Evolutionary conservation across 805 yeast genomes (phyloP).

Genomic region (Saccharomycopsis fibuligera): DNA sequence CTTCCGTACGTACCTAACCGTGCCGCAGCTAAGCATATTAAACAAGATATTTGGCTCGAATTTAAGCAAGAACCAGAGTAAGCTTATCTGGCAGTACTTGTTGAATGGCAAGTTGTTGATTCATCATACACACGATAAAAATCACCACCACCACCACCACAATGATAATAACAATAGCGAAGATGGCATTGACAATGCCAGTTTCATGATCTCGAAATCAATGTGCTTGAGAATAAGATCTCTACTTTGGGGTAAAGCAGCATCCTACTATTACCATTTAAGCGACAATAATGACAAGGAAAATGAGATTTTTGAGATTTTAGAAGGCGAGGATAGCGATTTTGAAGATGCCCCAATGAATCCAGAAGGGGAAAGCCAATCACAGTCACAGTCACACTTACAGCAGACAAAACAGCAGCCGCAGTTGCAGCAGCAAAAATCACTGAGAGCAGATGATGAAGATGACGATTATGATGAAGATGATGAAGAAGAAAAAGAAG

Average conservation of each 20-base stretch:
- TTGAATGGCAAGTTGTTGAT: conserved; percentile 34
- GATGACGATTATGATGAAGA: conserved; percentile 23
- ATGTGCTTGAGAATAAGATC: conserved; percentile 15
- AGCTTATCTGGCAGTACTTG: conserved; percentile 10
- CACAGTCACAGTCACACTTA: no score
- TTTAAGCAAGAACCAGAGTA: conserved; percentile 1
- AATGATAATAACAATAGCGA: conserved; percentile 8
- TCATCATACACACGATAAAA: conserved; percentile 33
- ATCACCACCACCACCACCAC: background rate
- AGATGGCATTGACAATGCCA: background rate
- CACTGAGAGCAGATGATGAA: conserved; percentile 19
- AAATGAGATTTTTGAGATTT: conserved; percentile 6
- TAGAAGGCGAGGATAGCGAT: conserved; percentile 20
- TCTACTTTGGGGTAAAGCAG: conserved; percentile 21
- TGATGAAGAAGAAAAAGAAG: conserved; percentile 2
- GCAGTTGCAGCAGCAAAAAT: conserved; percentile 1
- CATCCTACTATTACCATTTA: conserved; percentile 12
- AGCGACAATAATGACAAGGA: background rate
- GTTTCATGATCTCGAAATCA: conserved; percentile 10
- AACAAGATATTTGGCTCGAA: conserved; percentile 11
- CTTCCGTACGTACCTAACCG: conserved; percentile 18
- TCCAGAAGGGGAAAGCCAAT: background rate
- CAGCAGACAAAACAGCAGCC: background rate
- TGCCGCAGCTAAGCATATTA: conserved; percentile 19
- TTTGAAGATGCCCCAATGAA: conserved; percentile 17